Evolutionary conservation across 2,329 filamentous ascomycete species (phyloP), one percentile per base, ranked within the genome.

Genomic region (Myriosclerotinia curreyana): DNA sequence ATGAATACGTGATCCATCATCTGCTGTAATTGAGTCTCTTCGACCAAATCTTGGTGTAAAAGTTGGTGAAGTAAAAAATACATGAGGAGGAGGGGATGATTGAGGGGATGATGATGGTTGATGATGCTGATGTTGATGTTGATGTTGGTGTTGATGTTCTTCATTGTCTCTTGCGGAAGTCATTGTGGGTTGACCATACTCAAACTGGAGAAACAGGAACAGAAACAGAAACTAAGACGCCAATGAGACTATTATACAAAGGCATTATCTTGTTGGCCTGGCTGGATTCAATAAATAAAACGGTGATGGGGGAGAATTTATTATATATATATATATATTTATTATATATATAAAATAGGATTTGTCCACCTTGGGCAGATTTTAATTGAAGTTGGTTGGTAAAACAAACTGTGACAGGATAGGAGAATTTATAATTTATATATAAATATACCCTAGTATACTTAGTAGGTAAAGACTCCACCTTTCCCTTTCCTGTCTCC

Each of bases 121-220:
- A n/a, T n/a, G n/a, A n/a, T n/a, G n/a, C n/a, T n/a, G n/a, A n/a
- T n/a, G n/a, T n/a, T n/a, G n/a, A n/a, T n/a, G n/a, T n/a, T n/a
- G n/a, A n/a, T n/a, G n/a, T n/a, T n/a, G n/a, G n/a, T n/a, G 55
- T 52, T 61, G 54, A 14, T 62, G 61, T 31, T 66, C 65, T 51
- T 56, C 62, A 58, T 55, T 62, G 46, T 60, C 55, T 51, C 65
- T 67, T 15, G 65, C 65, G 36, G 67, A 67, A 40, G 64, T 48
- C 68, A 71, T 70, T 69, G 65, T 46, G 51, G 51, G 28, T 40
- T 44, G 44, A 46, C 34, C 15, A 15, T n/a, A n/a, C n/a, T n/a
- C n/a, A n/a, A 46, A 46, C n/a, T 2, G 40, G 40, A 17, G 40
- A 9, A 40, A 14, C 34, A 25, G n/a, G 36, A 36, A 22, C 25